Evolutionary conservation across 177 flowering plant genomes (phyloP), one percentile per base, ranked within the genome.

Genomic region (Vitis hybrid): DNA sequence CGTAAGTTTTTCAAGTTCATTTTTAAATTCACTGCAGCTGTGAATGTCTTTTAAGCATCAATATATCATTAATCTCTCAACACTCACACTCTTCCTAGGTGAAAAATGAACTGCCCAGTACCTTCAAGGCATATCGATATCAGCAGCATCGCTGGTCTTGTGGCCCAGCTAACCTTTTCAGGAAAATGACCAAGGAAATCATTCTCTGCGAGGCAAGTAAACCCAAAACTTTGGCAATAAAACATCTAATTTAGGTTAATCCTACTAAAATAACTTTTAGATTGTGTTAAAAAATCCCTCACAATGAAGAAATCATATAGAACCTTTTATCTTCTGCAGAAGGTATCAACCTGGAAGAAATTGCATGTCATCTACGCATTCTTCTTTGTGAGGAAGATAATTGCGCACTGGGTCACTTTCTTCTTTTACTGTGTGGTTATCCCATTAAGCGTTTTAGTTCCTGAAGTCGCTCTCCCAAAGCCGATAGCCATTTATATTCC

Each of bases 111-210:
- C 81, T 88, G 1, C 94, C 94, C 5, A 88, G 94, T 72, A 86
- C 91, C 51, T 85, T 79, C 71, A 84, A 88, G 66, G 86, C 90
- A 8, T 88, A 82, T 67, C 76, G 93, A 3, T 86, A 75, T 74
- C 93, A 89, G 66, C 93, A 87, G 68, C 91, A 89, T 60, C 83
- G 91, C 3, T 89, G 93, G 91, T 87, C 93, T 2, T 87, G 93
- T 72, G 91, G 91, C 24, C 91, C 90, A 1, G 88, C 87, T 13
- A 86, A 89, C 79, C 82, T 89, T 60, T 82, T 90, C 65, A 79
- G 78, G 72, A 90, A 90, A 71, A 88, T 88, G 92, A 66, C 73
- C n/a, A 85, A 52, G 73, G 95, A 90, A 70, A 90, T 87, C 64
- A 48, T 87, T 19, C 46, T 18, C 1, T 78, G 81, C 18, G 84